Evolutionary conservation across 805 yeast species (phyloP).

Genomic region (Candida succiphila): DNA sequence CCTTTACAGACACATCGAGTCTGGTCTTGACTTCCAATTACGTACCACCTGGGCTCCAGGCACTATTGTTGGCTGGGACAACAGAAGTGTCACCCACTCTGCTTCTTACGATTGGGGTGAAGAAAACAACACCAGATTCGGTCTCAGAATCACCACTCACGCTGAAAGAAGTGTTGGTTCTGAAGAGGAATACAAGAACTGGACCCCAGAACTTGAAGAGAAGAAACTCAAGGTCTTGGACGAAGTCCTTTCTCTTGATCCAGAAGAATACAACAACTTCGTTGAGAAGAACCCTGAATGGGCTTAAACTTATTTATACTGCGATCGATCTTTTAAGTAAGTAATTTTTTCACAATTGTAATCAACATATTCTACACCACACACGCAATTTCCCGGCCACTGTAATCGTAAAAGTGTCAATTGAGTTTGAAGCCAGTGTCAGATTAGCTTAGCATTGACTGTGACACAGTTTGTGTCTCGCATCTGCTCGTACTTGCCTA

Average conservation of each 20-base stretch:
- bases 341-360: too few relatives aligned
- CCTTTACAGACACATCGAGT: conserved; percentile 40
- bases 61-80: conserved; percentile 72
- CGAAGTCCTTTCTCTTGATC: conserved; percentile 6
- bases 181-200: conserved; percentile 20
- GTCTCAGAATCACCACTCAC: conserved; percentile 61
- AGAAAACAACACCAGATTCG: conserved; percentile 57
- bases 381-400: too few relatives aligned
- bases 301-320: too few relatives aligned
- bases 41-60: conserved; percentile 65
- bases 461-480: too few relatives aligned
- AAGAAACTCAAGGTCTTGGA: conserved; percentile 9
- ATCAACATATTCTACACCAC: too few relatives aligned
- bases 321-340: too few relatives aligned
- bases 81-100: conserved; percentile 60
- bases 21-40: conserved; percentile 51
- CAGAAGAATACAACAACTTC: too few relatives aligned
- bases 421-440: too few relatives aligned
- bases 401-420: too few relatives aligned
- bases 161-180: conserved; percentile 53
- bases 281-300: too few relatives aligned
- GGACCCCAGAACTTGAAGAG: conserved; percentile 20
- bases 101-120: conserved; percentile 75
- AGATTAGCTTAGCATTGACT: too few relatives aligned
- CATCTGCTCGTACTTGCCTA: too few relatives aligned